Conservation (phyloP, 352 stramenopile genomes). For the Phytophthora fragariaefolia region DNA sequence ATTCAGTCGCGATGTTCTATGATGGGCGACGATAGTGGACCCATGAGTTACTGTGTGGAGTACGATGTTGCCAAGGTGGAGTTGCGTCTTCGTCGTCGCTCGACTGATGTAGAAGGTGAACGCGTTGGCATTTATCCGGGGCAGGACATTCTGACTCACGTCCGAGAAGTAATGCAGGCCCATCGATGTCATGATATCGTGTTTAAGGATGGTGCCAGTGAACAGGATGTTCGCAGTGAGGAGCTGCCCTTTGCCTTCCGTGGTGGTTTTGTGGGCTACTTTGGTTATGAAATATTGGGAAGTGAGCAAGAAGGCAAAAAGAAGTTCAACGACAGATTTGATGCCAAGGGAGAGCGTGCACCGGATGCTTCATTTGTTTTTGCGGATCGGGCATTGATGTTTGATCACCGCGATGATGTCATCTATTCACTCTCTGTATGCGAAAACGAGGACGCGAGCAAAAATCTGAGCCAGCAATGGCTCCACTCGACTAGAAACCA, state of each 20-base stretch:
- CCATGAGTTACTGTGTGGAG: conserved; percentile 68
- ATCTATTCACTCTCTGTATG: conserved; percentile 86
- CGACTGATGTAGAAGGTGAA: conserved; percentile 23
- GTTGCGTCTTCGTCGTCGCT: conserved; percentile 43
- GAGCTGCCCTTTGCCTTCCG: conserved; percentile 79
- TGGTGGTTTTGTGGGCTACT: conserved; percentile 88
- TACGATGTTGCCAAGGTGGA: conserved; percentile 64
- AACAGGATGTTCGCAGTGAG: background rate
- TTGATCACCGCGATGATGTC: conserved; percentile 78
- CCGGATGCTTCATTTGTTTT: conserved; percentile 93
- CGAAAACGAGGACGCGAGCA: conserved; percentile 15
- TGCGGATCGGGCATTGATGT: conserved; percentile 88
- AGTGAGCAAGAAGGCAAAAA: conserved; percentile 41
- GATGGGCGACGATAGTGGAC: conserved; percentile 75
- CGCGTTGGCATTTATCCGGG: conserved; percentile 26
- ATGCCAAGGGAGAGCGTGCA: conserved; percentile 38
- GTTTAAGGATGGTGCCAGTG: conserved; percentile 15
- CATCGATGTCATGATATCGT: conserved; percentile 48
- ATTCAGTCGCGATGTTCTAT: conserved; percentile 64
- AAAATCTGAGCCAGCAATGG: conserved; percentile 20
- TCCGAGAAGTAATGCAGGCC: conserved; percentile 47
- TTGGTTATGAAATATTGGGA: conserved; percentile 86
- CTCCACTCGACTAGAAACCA: conserved; percentile 25
- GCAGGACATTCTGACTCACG: conserved; percentile 44
- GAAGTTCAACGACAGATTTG: conserved; percentile 14